Evolutionary conservation across 352 stramenopile species (phyloP), one percentile per base, ranked within the genome.

Genomic region (Sclerospora graminicola): DNA sequence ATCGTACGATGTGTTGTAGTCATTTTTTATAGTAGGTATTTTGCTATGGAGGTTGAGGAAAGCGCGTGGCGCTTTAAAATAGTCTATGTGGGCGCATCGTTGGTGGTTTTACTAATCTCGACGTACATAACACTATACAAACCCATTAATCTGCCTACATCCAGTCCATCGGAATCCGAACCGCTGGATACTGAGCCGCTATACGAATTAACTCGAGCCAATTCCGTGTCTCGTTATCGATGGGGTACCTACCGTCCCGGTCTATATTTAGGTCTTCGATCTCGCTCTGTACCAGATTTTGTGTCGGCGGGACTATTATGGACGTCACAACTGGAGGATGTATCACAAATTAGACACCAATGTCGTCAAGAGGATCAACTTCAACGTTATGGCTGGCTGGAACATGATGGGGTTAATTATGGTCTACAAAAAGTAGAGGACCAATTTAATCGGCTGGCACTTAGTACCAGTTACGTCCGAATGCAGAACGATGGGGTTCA

Each of bases 171-270:
- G 7, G 29, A 24, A 5, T 41, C 27, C 1, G 30, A 26, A 1
- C 13, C 49, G 8, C 50, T 83, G 28, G 56, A 84, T 42, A 56
- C 51, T 18, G 38, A 49, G 2, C 48, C 46, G 23, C 56, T 85
- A 20, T 36, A 48, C 10, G 31, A 54, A 30, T 82, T 66, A 41
- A 54, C 47, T 9, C 59, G 45, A 10, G 34, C 40, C n/a, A 69
- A 73, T 29, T 75, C 69, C 0, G 45, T 38, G 1, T 15, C 36
- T 9, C 45, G 29, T 6, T 64, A 84, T 46, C 63, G 73, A 23
- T 92, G 80, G 80, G 80, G 80, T 0, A 89, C 77, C 2, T 89
- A 74, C 47, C 77, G 75, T 29, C 75, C 80, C 1, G 77, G 77
- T 1, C 48, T 85, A n/a, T 92, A 92, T 63, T 76, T 82, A 37